A percentile compares a stretch with the other conserved stretches of the same genome.
phyloP scores from a whole-genome alignment of 129 eudicot species.

The Artemisia argyi region DNA sequence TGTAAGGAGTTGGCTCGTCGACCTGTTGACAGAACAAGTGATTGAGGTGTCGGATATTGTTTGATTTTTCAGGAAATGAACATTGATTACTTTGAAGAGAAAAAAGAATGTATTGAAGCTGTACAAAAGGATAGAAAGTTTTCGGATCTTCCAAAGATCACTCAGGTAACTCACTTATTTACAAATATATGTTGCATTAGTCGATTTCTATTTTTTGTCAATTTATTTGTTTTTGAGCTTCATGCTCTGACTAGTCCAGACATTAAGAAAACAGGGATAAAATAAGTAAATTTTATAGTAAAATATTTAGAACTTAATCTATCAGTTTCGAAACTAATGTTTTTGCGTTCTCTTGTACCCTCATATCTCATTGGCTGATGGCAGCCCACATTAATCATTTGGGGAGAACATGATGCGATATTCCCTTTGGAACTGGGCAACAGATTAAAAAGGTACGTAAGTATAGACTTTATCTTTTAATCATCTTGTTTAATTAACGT shows the following conservation, averaged over 20 bases:
- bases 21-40: neutral
- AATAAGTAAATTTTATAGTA: neutral
- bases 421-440: slow-evolving; percentile 26
- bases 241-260: too few relatives aligned
- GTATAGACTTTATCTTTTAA: neutral
- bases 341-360: neutral
- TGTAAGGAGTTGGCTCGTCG: neutral
- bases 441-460: slow-evolving; percentile 26
- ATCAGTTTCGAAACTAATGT: neutral
- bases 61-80: slow-evolving; percentile 24
- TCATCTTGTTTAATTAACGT: neutral
- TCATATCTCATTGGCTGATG: neutral
- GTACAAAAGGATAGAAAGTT: slow-evolving; percentile 29
- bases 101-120: slow-evolving; percentile 26
- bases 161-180: slow-evolving; percentile 17
- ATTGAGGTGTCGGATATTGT: neutral
- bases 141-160: slow-evolving; percentile 22
- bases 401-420: slow-evolving; percentile 23
- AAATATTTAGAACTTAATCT: too few relatives aligned
- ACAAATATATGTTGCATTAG: neutral
- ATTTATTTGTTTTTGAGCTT: too few relatives aligned
- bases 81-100: slow-evolving; percentile 25
- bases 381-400: slow-evolving; percentile 22
- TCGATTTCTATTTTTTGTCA: too few relatives aligned
- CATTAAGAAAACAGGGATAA: neutral